Percentiles rank a stretch among this genome's conserved stretches.
Conservation (phyloP, 2,329 filamentous ascomycete species). For the Dactylellina sp. region DNA sequence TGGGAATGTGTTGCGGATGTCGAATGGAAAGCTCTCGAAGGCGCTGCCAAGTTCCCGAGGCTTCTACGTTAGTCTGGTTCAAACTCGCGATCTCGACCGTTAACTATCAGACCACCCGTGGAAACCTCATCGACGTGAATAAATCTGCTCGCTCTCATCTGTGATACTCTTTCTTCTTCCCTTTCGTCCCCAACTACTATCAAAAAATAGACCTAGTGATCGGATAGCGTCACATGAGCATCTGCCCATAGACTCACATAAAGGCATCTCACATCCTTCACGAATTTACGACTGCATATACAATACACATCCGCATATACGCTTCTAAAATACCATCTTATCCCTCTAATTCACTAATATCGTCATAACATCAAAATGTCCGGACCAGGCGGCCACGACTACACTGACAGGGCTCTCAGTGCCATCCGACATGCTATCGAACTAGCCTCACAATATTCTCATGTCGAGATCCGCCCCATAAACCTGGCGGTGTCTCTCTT, state of each 20-base stretch:
- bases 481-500: constrained; percentile 88
- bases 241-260: constrained; percentile 31
- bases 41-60: constrained; percentile 27
- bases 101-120: constrained; percentile 35
- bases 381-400: constrained; percentile 63
- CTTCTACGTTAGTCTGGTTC: constrained; percentile 54
- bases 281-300: constrained; percentile 41
- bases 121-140: constrained; percentile 12
- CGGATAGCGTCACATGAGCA: constrained; percentile 46
- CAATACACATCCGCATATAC: constrained; percentile 1
- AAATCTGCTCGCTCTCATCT: constrained; percentile 24
- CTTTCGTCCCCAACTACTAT: constrained; percentile 23
- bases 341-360: constrained; percentile 32
- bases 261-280: constrained; percentile 17
- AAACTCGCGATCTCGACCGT: constrained; percentile 37
- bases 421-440: constrained; percentile 88
- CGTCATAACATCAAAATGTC: constrained; percentile 44
- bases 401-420: constrained; percentile 92
- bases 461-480: constrained; percentile 88
- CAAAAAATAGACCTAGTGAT: constrained; percentile 23
- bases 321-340: too few species aligned
- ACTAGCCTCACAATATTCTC: constrained; percentile 87
- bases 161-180: constrained; percentile 12
- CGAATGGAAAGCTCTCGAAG: constrained; percentile 52
- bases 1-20: constrained; percentile 35